phyloP scores from a whole-genome alignment of 441 rosid genomes.

The Pelargonium australe region DNA sequence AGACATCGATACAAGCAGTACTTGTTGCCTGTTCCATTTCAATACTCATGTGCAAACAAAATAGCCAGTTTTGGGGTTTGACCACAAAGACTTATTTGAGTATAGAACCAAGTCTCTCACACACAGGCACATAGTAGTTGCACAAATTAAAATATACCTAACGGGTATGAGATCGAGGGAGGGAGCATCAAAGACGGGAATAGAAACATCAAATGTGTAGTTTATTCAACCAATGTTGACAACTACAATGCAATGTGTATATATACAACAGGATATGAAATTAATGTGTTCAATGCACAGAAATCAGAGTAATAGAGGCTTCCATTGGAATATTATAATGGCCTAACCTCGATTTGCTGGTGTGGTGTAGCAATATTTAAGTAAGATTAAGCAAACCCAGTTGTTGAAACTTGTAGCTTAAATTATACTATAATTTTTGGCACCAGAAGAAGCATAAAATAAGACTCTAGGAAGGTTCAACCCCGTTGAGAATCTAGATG shows the following conservation, averaged over 20 bases:
- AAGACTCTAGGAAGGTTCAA: conserved; percentile 41
- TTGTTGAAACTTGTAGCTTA: conserved; percentile 50
- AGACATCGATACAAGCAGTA: conserved; percentile 40
- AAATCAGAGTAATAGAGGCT: conserved; percentile 46
- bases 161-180: not conserved
- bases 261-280: conserved; percentile 40
- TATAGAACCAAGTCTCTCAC: conserved; percentile 18
- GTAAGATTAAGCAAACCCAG: conserved; percentile 35
- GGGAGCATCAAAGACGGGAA: conserved; percentile 31
- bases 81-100: conserved; percentile 21
- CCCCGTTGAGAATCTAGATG: conserved; percentile 19
- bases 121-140: not conserved
- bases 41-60: conserved; percentile 33
- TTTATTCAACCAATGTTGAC: conserved; percentile 34
- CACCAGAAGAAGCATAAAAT: conserved; percentile 32
- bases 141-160: conserved; percentile 17
- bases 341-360: conserved; percentile 26
- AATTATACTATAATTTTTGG: conserved; percentile 28
- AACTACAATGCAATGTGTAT: conserved; percentile 5
- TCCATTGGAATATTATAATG: conserved; percentile 40
- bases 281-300: conserved; percentile 60
- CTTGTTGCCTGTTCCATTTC: conserved; percentile 16
- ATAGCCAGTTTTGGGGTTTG: conserved; percentile 33
- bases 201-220: conserved; percentile 52
- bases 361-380: conserved; percentile 16